Percentiles rank a stretch among this genome's conserved stretches.
Evolutionary conservation across 2,329 filamentous ascomycete species (phyloP).

Genomic region (Aspergillus calidoustus): DNA sequence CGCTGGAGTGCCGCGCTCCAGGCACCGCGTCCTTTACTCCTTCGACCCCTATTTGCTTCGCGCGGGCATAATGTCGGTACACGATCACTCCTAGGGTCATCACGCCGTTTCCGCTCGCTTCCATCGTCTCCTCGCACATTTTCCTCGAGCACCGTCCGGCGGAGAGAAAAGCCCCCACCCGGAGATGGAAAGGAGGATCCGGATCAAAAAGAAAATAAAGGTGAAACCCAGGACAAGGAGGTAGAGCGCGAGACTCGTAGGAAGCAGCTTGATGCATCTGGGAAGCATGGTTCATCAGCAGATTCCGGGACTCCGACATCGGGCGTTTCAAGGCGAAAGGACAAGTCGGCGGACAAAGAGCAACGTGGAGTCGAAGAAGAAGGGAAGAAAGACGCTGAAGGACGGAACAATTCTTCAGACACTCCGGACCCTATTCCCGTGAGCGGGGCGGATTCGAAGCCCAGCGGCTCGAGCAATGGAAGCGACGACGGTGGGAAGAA

Average conservation of each 20-base stretch:
- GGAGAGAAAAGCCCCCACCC: conserved; percentile 62
- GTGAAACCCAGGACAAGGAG: conserved; percentile 39
- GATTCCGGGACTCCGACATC: conserved; percentile 41
- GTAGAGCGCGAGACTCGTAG: conserved; percentile 52
- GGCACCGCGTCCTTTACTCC: conserved; percentile 48
- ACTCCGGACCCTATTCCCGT: conserved; percentile 50
- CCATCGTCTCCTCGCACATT: conserved; percentile 45
- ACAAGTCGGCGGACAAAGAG: conserved; percentile 45
- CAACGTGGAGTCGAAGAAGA: conserved; percentile 43
- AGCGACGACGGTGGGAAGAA: conserved; percentile 70
- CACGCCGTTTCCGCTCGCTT: conserved; percentile 30
- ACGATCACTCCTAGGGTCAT: conserved; percentile 32
- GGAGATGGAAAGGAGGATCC: conserved; percentile 40
- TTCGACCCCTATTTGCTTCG: conserved; percentile 37
- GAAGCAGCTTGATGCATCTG: conserved; percentile 44
- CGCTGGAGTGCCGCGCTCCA: conserved; percentile 68
- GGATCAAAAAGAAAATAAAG: conserved; percentile 33
- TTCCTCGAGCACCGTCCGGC: conserved; percentile 52
- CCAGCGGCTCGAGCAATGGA: conserved; percentile 59
- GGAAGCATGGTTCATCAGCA: conserved; percentile 30
- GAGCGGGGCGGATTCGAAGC: conserved; percentile 48
- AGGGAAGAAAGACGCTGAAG: conserved; percentile 49
- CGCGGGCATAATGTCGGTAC: conserved; percentile 38
- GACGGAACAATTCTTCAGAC: conserved; percentile 56
- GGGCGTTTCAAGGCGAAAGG: conserved; percentile 45